Conservation (phyloP, 192 early-diverging fungal genomes). For the Tieghemiomyces parasiticus region DNA sequence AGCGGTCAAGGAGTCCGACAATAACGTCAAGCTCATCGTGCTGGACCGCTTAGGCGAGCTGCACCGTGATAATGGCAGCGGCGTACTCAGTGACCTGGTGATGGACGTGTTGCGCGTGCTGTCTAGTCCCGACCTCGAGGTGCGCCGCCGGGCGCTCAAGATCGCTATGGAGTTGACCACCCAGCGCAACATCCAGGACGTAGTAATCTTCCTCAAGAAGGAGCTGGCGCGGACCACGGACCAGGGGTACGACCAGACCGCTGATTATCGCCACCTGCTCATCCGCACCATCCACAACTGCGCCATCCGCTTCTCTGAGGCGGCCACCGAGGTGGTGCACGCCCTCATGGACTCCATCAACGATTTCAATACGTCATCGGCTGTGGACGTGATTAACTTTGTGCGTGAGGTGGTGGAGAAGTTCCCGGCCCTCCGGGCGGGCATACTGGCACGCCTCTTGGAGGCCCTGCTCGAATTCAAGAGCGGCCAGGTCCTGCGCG, state of each 20-base stretch:
- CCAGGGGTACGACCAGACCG: constrained; percentile 60
- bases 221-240: constrained; percentile 88
- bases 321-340: constrained; percentile 91
- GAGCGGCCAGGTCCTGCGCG: constrained; percentile 83
- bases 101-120: constrained; percentile 94
- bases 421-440: constrained; percentile 72
- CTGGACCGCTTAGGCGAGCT: constrained; percentile 81
- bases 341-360: constrained; percentile 91
- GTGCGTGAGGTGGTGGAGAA: constrained; percentile 96
- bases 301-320: constrained; percentile 90
- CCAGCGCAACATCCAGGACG: constrained; percentile 82
- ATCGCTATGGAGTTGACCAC: constrained; percentile 88
- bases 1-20: constrained; percentile 85
- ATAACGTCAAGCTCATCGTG: constrained; percentile 96
- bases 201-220: constrained; percentile 87
- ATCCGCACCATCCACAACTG: constrained; percentile 93
- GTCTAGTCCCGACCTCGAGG: constrained; percentile 83
- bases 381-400: constrained; percentile 91
- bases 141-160: constrained; percentile 71
- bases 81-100: constrained; percentile 81
- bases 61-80: constrained; percentile 74
- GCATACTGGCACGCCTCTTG: constrained; percentile 69
- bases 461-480: constrained; percentile 81
- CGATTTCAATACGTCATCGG: constrained; percentile 72
- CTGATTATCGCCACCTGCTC: constrained; percentile 86